These are phyloP conservation scores for Leishmania amazonensis DNA, from an alignment of 208 protist species.

Conservation along the genomic window DNA sequence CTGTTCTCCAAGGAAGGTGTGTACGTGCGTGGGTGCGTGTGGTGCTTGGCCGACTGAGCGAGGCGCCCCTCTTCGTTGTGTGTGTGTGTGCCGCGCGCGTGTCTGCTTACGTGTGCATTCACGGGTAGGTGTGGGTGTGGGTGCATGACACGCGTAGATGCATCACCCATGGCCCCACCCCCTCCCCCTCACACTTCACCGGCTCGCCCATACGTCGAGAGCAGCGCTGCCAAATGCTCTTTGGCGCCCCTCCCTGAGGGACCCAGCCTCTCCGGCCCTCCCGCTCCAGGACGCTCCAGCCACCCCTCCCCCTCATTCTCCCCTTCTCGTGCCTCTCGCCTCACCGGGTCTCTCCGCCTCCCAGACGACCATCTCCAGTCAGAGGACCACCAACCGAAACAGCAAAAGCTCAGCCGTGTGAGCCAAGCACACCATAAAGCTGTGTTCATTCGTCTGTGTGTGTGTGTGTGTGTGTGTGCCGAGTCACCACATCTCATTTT, in stretches of 20 bases:
- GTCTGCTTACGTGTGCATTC: not conserved
- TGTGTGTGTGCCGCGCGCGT: not conserved
- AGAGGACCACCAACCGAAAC: too few species aligned
- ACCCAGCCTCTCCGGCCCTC: not conserved
- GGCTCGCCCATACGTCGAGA: not conserved
- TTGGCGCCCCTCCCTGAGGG: not conserved
- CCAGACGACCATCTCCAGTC: too few species aligned
- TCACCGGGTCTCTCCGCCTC: too few species aligned
- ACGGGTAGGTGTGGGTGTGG: not conserved
- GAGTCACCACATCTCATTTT: too few species aligned
- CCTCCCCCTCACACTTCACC: slow-evolving; percentile 4
- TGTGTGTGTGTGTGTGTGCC: too few species aligned
- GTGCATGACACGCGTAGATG: not conserved
- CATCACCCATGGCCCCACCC: not conserved
- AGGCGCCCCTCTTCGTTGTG: too few species aligned
- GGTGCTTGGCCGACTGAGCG: too few species aligned
- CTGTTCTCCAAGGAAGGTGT: not conserved
- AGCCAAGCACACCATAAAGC: too few species aligned
- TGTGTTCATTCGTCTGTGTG: too few species aligned
- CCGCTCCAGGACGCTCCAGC: not conserved
- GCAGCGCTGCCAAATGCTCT: not conserved
- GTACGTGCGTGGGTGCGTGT: not conserved
- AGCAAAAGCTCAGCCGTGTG: too few species aligned
- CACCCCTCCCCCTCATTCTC: not conserved
- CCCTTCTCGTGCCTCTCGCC: not conserved